Base-by-base conservation (phyloP, 352 stramenopile genomes). In the Phytophthora ramorum region DNA sequence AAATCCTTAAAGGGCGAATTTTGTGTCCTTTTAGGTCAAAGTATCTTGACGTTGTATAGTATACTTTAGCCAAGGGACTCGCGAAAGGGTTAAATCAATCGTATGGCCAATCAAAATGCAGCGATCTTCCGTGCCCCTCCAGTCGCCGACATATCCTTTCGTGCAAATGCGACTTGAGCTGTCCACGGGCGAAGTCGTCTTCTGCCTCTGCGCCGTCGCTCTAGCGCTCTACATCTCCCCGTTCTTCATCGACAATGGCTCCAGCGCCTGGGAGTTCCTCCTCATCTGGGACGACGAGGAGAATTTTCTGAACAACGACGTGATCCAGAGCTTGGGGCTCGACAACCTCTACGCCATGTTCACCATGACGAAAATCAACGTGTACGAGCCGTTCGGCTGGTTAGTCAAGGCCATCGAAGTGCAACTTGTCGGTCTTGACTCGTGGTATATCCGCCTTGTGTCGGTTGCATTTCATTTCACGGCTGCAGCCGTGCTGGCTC, bases 351-450 rank as follows among this genome's bases (percentile, higher is more conserved):
- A 57, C 30, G 3, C 44, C 26, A 91, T 93, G 80, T 74, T 78
- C 54, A 81, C 66, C 6, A 73, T 83, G 64, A 66, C 48, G 17
- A 78, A 75, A 30, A 79, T 91, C 71, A 91, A 90, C 56, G 80
- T 90, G 8, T 91, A 85, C 63, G 80, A 91, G 40, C 80, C 84
- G 5, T 70, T 93, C 17, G 73, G 79, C 13, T 93, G 82, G 84
- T 24, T 91, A 10, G 56, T 89, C 30, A 92, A 92, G 59, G 76
- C 80, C 10, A 3, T 80, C 2, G 60, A 90, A 20, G 72, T 73
- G 40, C 64, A 76, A 6, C 4, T 63, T 7, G 38, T 55, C 0
- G 83, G 78, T 1, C 48, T 86, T 7, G 49, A 88, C 46, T 61
- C 83, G 30, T 76, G 73, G 66, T 49, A 50, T 9, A 54, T 80